These are phyloP conservation scores for Nicotiana rustica DNA, from an alignment of 305 asterid genomes.

Conservation along the genomic window DNA sequence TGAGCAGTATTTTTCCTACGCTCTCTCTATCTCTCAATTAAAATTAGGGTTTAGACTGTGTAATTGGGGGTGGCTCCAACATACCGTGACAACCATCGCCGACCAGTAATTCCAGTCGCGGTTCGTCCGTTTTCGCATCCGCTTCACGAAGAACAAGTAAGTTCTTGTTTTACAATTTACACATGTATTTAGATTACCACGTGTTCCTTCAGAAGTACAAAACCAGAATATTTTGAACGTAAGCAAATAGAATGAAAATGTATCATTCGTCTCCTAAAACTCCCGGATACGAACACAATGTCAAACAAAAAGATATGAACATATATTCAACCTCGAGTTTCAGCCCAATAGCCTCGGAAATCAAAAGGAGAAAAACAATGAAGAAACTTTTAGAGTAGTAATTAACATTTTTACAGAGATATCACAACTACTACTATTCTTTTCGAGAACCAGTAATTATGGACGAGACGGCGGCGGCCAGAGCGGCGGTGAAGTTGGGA, in stretches of 20 bases:
- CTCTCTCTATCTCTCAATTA: too few species aligned
- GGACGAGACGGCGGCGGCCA: constrained; percentile 40
- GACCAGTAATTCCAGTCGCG: too few species aligned
- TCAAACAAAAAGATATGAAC: background rate
- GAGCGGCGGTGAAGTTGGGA: constrained; percentile 43
- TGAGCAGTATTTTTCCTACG: too few species aligned
- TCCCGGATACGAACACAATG: background rate
- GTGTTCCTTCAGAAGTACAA: too few species aligned
- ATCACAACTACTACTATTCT: background rate
- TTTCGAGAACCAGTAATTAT: constrained; percentile 33
- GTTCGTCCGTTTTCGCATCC: too few species aligned
- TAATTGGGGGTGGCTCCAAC: too few species aligned
- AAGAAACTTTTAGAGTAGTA: constrained; percentile 1
- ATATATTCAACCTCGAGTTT: background rate
- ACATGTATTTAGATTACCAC: too few species aligned
- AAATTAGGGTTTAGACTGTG: too few species aligned
- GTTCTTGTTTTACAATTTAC: too few species aligned
- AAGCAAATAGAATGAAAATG: constrained; percentile 7
- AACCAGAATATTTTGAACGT: background rate
- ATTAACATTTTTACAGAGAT: constrained; percentile 14
- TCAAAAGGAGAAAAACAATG: background rate
- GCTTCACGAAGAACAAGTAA: too few species aligned
- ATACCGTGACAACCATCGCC: too few species aligned
- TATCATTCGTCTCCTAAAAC: background rate
- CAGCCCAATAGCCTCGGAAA: constrained; percentile 11